A percentile compares a stretch with the other conserved stretches of the same genome.
phyloP scores from a whole-genome alignment of 2,329 filamentous ascomycete genomes.

The Sarocladium oryzae region DNA sequence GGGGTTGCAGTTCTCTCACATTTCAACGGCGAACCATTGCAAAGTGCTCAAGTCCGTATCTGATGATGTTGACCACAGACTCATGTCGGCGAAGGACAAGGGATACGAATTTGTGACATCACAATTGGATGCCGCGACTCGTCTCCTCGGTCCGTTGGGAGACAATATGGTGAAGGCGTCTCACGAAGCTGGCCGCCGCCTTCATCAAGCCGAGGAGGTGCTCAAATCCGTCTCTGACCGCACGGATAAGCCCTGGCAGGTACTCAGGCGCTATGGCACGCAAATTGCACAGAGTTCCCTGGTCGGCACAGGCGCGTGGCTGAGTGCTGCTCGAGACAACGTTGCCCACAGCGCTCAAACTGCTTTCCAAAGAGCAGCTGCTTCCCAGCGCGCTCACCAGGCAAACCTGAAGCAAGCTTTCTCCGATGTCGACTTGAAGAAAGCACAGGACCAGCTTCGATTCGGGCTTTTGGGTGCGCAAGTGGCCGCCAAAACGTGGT shows the following conservation, averaged over 20 bases:
- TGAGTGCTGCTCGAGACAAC: not conserved
- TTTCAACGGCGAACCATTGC: not conserved
- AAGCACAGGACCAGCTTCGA: slow-evolving; percentile 33
- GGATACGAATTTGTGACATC: not conserved
- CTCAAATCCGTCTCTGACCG: not conserved
- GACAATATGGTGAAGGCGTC: slow-evolving; percentile 18
- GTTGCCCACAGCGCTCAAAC: not conserved
- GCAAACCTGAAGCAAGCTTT: not conserved
- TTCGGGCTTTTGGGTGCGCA: slow-evolving; percentile 46
- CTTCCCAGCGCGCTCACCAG: not conserved
- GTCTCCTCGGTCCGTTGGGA: not conserved
- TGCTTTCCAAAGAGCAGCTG: not conserved
- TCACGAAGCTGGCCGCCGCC: slow-evolving; percentile 30
- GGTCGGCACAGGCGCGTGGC: not conserved
- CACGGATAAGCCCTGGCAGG: not conserved
- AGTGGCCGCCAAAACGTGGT: slow-evolving; percentile 49
- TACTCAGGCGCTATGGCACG: not conserved
- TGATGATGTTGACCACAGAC: not conserved
- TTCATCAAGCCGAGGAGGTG: slow-evolving; percentile 13
- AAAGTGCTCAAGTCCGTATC: not conserved
- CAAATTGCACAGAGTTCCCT: not conserved
- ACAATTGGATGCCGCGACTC: not conserved
- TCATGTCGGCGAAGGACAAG: not conserved
- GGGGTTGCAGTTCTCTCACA: slow-evolving; percentile 16
- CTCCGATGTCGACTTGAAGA: slow-evolving; percentile 8